Base-by-base conservation (phyloP, 2,329 filamentous ascomycete genomes). In the Talaromyces sp. region DNA sequence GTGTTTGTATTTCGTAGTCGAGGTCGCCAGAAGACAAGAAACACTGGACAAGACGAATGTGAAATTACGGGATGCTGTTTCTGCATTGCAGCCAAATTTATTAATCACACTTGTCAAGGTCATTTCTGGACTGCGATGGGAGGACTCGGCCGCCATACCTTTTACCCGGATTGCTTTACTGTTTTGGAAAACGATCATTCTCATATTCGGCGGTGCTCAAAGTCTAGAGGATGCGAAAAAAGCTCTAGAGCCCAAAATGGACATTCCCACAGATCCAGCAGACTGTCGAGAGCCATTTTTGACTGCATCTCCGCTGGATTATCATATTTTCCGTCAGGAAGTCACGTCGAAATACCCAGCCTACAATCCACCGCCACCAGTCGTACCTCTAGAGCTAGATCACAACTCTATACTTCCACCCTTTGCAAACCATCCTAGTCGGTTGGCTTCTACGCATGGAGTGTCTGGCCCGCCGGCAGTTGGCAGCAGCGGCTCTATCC, bases 321-420 rank as follows among this genome's bases (percentile, higher is more conserved):
- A 99, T 74, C 94, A 99, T 74, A 85, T 93, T 24, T 99, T 99
- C 74, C 89, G 95, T 41, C 94, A 97, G 76, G 95, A 99, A 76
- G 94, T 99, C 66, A 96, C 90, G 16, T 97, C 94, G 2, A 99
- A 99, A 79, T 99, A 99, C 75, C 95, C 95, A 11, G 91, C 95
- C 2, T 99, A 99, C 76, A 90, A 96, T 66, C 93, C 95, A 2
- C 95, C 95, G 2, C 89, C 88, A 62, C 90, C 92, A 1, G 79
- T 91, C 6, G 88, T 98, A 66, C 92, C 93, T 1, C 83, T 98
- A 14, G 94, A 98, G 75, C 86, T 91, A 22, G 93, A 97, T 62
- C 93, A 95, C 73, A 95, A 92, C 68, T 96, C 93, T 1, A 90
- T 98, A 47, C 82, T 99, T 9, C 94, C 95, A 0, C 92, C 92